Base-by-base conservation (phyloP, 768 basidiomycete species). In the Strobilomyces dryophilus region DNA sequence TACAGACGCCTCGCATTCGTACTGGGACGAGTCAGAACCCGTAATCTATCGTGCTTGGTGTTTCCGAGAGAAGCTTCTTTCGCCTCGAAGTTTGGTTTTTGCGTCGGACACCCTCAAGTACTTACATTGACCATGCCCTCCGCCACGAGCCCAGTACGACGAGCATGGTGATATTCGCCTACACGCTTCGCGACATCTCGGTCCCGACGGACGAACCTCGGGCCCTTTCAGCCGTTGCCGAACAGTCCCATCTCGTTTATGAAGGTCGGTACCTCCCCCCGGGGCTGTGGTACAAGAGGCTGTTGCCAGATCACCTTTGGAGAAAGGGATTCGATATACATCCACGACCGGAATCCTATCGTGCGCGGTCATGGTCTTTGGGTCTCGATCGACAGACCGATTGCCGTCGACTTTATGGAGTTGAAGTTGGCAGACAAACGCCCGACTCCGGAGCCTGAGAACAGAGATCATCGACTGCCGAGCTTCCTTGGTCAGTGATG, bases 21-120 rank as follows among this genome's bases (percentile, higher is more conserved):
- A 48, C 8, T 48, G 47, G 47, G 47, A 48, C n/a, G 47, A 48
- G 14, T 29, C 39, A 6, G 47, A 48, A 15, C 47, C 47, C 14
- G 39, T 48, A 27, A 48, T 29, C n/a, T 29, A 39, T 15, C 36
- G 47, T 27, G 47, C 36, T 15, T 48, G 47, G 47, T 48, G 47
- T 48, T 48, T 48, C 18, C 47, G 39, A 12, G 47, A 48, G 27
- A 48, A 48, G 47, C 47, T 48, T 39, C 47, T 48, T 18, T n/a
- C 47, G 14, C 18, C 47, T 29, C 47, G 47, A 20, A 39, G 47
- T 18, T 39, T 48, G 27, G n/a, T 48, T 15, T 48, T 14, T 18
- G 36, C 47, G n/a, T 48, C 47, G 4, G 47, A 48, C 36, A 48
- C 47, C 4, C 47, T 48, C 26, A 48, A 48, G 47, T 48, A 39